These are phyloP conservation scores for Suhomyces bribrorum DNA, from an alignment of 1,139 yeast species.

Conservation along the genomic window DNA sequence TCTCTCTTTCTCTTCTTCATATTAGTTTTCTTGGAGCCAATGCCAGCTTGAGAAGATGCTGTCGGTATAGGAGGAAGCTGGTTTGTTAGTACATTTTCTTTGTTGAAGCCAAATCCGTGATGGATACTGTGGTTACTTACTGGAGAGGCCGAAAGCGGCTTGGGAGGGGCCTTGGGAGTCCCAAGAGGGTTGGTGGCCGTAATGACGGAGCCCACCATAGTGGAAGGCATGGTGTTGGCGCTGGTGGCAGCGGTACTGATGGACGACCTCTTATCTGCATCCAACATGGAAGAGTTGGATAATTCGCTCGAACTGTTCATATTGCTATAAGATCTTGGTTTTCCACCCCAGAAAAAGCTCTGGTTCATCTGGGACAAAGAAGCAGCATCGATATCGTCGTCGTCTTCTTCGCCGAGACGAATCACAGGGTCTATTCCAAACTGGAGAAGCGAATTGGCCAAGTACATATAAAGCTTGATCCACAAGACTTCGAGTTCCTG, in stretches of 20 bases:
- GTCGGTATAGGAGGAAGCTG: background rate
- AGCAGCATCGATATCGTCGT: conserved; percentile 10
- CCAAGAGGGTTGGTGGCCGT: no score
- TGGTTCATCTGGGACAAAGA: conserved; percentile 9
- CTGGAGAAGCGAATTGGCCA: conserved; percentile 66
- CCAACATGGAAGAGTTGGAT: conserved; percentile 5
- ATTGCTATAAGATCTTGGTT: conserved; percentile 6
- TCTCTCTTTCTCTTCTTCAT: conserved; percentile 35
- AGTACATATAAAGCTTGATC: conserved; percentile 62
- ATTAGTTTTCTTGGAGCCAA: conserved; percentile 15
- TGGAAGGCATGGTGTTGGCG: conserved; percentile 11
- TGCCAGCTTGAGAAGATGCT: background rate
- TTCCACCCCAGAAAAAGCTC: conserved; percentile 10
- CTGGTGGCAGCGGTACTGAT: conserved; percentile 19
- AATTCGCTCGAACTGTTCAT: conserved; percentile 3
- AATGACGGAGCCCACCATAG: conserved; percentile 4
- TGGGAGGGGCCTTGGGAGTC: background rate
- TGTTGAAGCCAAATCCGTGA: background rate
- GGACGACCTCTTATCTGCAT: conserved; percentile 18
- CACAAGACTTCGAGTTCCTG: conserved; percentile 64
- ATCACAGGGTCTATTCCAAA: conserved; percentile 65
- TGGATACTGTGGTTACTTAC: background rate
- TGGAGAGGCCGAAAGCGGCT: background rate
- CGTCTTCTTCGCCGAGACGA: conserved; percentile 14
- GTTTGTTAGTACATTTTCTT: background rate